Percentiles rank a stretch among this genome's conserved stretches.
Conservation (phyloP, 1,284 basidiomycete species). For the Sporisorium exsertum region DNA sequence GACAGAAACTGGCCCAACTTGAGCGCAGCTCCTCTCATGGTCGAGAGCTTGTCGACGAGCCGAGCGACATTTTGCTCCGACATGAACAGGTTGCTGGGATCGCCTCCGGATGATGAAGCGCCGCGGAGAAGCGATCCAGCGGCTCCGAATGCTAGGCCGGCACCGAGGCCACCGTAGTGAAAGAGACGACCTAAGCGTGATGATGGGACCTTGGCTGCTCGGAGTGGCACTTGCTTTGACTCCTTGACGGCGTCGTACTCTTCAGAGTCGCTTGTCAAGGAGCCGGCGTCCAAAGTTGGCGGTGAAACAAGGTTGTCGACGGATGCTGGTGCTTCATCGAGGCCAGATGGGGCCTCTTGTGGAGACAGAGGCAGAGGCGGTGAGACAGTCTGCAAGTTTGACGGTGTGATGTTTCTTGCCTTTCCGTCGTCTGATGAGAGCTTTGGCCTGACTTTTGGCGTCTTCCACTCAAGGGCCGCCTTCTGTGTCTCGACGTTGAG, state of each 20-base stretch:
- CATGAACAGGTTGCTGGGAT: slow-evolving; percentile 45
- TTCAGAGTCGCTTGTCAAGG: slow-evolving; percentile 22
- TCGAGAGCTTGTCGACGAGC: slow-evolving; percentile 88
- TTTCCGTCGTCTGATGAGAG: neutral
- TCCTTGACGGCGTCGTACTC: slow-evolving; percentile 65
- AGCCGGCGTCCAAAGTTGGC: neutral
- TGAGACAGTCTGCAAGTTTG: no score
- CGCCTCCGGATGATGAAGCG: slow-evolving; percentile 9
- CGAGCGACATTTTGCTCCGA: slow-evolving; percentile 80
- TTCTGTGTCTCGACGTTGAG: neutral
- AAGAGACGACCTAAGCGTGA: slow-evolving; percentile 66
- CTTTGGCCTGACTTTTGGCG: neutral
- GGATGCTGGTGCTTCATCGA: neutral
- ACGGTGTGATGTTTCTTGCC: neutral
- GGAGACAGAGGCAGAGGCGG: neutral
- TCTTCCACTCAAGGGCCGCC: neutral
- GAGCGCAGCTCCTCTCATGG: slow-evolving; percentile 95
- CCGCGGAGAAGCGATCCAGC: slow-evolving; percentile 58
- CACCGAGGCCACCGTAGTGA: slow-evolving; percentile 67
- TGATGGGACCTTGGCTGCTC: slow-evolving; percentile 65
- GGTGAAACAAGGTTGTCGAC: neutral
- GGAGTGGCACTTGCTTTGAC: slow-evolving; percentile 52
- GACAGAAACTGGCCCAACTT: slow-evolving; percentile 98
- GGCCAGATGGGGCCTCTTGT: neutral
- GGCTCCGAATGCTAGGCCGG: slow-evolving; percentile 66